Evolutionary conservation across 495 filamentous ascomycete genomes (phyloP), one percentile per base, ranked within the genome.

Genomic region (Penicillium herquei): DNA sequence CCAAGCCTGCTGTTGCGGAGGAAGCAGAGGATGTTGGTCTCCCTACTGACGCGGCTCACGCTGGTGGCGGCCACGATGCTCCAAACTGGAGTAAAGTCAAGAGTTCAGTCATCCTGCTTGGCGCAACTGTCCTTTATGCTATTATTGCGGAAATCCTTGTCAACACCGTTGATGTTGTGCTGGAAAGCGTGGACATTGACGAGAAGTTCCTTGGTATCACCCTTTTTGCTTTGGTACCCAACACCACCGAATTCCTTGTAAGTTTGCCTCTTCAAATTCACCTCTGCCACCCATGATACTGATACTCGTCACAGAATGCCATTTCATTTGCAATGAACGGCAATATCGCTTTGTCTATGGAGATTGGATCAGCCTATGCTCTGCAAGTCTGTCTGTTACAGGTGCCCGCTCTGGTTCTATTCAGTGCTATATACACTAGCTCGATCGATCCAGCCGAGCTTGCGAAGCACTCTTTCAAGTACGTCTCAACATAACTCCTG

Each of bases 321-420:
- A 98, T 99, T 53, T 96, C 92, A 3, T 99, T 99, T 70, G 94
- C 94, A 41, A 99, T 99, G 95, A 98, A 99, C 63, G 94, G 94
- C n/a, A 99, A 99, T 71, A 98, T 99, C 66, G 94, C 94, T 0
- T 79, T 99, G 26, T 96, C 91, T 40, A 98, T 99, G 95, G 94
- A 99, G 68, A 98, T 99, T 58, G 94, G 94, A 59, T 96, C 91
- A 1, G 93, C 93, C 33, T 99, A 99, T 61, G 95, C 95, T 7
- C 79, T 99, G 39, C 94, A 99, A 70, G 94, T 99, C 53, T 96
- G 91, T 71, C 83, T 99, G n/a, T 79, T 99, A 30, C 94, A 99
- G 67, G 92, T 98, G 18, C 94, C 94, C 0, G 90, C 90, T 26
- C 78, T 99, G 13, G 95, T 99, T 18, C 74, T 96, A 49, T 99